Conservation (phyloP, 1,284 basidiomycete genomes). For the Ceratobasidium sp. region DNA sequence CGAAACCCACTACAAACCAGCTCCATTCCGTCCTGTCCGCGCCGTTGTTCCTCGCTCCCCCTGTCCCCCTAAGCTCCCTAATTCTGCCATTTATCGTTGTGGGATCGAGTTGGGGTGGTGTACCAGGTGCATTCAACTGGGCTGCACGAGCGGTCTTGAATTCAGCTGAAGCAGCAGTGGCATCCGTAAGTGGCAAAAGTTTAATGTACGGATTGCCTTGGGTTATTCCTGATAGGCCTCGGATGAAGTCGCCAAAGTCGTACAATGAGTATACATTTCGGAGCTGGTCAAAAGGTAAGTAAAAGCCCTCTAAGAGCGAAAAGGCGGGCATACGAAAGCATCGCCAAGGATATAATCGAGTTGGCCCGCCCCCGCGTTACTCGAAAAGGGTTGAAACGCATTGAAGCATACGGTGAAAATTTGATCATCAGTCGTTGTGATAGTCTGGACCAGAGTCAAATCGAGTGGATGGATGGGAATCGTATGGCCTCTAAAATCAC, state of each 20-base stretch:
- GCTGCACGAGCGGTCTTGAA: conserved; percentile 31
- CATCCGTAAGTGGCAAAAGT: conserved; percentile 27
- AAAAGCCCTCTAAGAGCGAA: background rate
- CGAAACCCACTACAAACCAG: too few species aligned
- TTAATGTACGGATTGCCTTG: conserved; percentile 31
- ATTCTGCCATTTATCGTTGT: conserved; percentile 16
- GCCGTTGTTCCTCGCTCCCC: background rate
- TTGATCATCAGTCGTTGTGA: background rate
- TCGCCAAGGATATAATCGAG: conserved; percentile 33
- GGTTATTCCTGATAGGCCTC: conserved; percentile 15
- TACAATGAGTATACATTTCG: conserved; percentile 29
- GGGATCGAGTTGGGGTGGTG: conserved; percentile 28
- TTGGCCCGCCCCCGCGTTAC: conserved; percentile 28
- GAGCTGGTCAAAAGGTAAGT: background rate
- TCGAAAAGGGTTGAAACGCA: conserved; percentile 24
- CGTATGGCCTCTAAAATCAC: background rate
- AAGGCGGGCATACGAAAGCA: conserved; percentile 2
- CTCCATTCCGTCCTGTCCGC: too few species aligned
- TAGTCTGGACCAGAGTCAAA: conserved; percentile 18
- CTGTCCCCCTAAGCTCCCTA: conserved; percentile 15
- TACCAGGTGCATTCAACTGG: conserved; percentile 21
- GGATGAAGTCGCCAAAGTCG: conserved; percentile 32
- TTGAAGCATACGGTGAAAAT: conserved; percentile 21
- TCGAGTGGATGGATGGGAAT: conserved; percentile 35
- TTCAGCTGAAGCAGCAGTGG: conserved; percentile 31